A percentile compares a stretch with the other conserved stretches of the same genome.
Evolutionary conservation across 1,139 yeast genomes (phyloP).

Genomic region (Hyphopichia khmerensis): DNA sequence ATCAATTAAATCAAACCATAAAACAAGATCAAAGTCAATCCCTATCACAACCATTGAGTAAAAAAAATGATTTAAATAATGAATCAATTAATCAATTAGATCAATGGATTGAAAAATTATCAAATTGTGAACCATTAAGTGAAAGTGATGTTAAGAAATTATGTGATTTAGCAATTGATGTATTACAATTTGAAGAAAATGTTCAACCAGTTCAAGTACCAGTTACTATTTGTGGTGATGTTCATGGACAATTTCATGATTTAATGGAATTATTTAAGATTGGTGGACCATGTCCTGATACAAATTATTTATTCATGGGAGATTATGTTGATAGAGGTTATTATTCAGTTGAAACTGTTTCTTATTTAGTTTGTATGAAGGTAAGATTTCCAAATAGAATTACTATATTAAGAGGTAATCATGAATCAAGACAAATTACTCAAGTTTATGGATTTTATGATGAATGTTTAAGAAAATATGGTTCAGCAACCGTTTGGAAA

Average conservation of each 20-base stretch:
- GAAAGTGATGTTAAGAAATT: slow-evolving; percentile 80
- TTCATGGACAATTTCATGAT: slow-evolving; percentile 98
- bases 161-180: slow-evolving; percentile 90
- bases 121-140: slow-evolving; percentile 78
- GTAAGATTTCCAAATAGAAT: slow-evolving; percentile 91
- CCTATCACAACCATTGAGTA: slow-evolving; percentile 10
- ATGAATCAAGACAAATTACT: slow-evolving; percentile 95
- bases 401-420: slow-evolving; percentile 93
- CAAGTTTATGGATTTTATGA: slow-evolving; percentile 98
- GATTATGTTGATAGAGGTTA: slow-evolving; percentile 98
- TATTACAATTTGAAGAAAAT: slow-evolving; percentile 86
- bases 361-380: slow-evolving; percentile 87
- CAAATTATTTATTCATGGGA: slow-evolving; percentile 82
- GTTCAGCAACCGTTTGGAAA: slow-evolving; percentile 93
- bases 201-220: slow-evolving; percentile 96
- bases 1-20: slow-evolving; percentile 27
- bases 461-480: slow-evolving; percentile 94
- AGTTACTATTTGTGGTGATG: slow-evolving; percentile 95
- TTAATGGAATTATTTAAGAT: slow-evolving; percentile 85
- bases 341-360: slow-evolving; percentile 88
- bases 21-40: slow-evolving; percentile 8
- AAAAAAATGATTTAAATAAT: slow-evolving; percentile 23
- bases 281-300: slow-evolving; percentile 87
- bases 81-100: slow-evolving; percentile 67
- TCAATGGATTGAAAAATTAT: slow-evolving; percentile 79